These are phyloP conservation scores for Aspergillus chevalieri DNA, from an alignment of 2,329 filamentous ascomycete species.

Conservation along the genomic window DNA sequence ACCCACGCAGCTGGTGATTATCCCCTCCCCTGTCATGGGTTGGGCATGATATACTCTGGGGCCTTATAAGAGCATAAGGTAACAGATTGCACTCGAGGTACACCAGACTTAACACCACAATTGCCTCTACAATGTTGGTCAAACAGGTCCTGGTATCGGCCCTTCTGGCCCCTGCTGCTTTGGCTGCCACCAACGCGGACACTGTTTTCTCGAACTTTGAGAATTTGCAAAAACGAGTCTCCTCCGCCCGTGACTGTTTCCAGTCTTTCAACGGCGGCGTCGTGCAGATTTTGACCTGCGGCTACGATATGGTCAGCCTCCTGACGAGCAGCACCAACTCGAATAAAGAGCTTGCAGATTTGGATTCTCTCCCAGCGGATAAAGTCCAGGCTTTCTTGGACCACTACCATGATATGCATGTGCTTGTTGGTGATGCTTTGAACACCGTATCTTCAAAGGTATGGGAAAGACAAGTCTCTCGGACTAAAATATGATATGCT, in stretches of 20 bases:
- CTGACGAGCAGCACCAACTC: too few relatives aligned
- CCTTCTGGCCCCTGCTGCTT: not conserved
- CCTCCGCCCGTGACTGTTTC: not conserved
- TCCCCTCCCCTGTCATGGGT: too few relatives aligned
- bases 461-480: not conserved
- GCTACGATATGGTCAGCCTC: not conserved
- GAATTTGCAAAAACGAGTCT: not conserved
- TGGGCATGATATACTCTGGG: too few relatives aligned
- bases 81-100: not conserved
- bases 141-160: not conserved
- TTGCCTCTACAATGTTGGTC: not conserved
- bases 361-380: not conserved
- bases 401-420: not conserved
- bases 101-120: not conserved
- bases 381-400: not conserved
- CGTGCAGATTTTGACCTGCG: not conserved
- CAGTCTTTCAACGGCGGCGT: not conserved
- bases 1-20: too few relatives aligned
- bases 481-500: not conserved
- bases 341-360: not conserved
- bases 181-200: not conserved
- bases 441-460: not conserved
- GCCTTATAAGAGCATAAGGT: not conserved
- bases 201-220: not conserved
- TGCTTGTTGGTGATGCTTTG: not conserved